These are phyloP conservation scores for Eucalyptus urophylla DNA, from an alignment of 345 rosid genomes.

Conservation along the genomic window DNA sequence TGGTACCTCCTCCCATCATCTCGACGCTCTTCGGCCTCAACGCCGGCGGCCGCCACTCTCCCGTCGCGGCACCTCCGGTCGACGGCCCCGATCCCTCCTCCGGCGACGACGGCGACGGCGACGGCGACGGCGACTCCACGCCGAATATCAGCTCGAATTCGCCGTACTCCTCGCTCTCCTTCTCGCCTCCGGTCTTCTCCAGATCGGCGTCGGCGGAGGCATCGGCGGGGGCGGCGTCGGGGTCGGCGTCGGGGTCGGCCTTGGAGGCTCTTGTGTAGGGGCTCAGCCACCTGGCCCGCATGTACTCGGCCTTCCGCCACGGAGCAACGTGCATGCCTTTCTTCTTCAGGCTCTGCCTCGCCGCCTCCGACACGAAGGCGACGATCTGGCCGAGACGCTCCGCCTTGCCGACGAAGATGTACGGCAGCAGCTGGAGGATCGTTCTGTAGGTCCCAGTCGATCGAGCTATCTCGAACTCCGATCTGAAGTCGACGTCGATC, in stretches of 20 bases:
- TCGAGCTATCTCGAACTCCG: conserved; percentile 92
- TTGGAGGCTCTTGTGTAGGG: conserved; percentile 28
- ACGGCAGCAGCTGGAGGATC: conserved; percentile 65
- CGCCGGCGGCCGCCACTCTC: conserved; percentile 48
- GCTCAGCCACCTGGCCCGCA: conserved; percentile 85
- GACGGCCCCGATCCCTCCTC: not conserved
- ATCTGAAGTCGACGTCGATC: conserved; percentile 82
- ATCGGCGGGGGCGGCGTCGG: not conserved
- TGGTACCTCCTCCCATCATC: conserved; percentile 47
- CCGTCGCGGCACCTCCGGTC: not conserved
- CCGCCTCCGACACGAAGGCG: conserved; percentile 74
- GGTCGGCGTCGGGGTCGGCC: not conserved
- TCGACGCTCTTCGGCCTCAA: conserved; percentile 42
- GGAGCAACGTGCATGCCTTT: conserved; percentile 93
- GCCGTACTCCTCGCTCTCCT: not conserved
- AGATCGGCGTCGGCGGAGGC: not conserved
- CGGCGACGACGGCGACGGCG: conserved; percentile 1
- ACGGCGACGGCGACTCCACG: not conserved
- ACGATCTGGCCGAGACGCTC: conserved; percentile 80
- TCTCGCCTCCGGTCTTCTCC: not conserved
- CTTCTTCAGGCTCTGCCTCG: conserved; percentile 78
- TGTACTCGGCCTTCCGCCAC: conserved; percentile 88
- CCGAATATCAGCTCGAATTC: conserved; percentile 51
- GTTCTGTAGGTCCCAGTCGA: conserved; percentile 66
- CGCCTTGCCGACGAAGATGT: conserved; percentile 75